Conservation (phyloP, 139 green algal species). For the Trebouxia sp. region DNA sequence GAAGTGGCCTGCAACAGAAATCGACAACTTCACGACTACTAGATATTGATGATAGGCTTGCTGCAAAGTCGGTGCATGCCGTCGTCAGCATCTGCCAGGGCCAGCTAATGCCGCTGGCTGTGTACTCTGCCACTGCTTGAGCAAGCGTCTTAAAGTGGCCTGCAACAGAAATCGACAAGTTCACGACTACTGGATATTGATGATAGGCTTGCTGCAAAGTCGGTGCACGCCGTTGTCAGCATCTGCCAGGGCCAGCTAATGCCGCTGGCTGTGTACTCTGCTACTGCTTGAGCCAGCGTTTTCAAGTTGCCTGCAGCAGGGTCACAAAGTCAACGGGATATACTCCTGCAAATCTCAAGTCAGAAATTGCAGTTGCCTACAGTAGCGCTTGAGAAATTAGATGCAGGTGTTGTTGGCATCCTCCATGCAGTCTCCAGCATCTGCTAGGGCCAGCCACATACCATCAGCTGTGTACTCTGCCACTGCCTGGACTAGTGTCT, state of each 20-base stretch:
- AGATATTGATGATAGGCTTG: too few relatives aligned
- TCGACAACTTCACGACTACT: too few relatives aligned
- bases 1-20: constrained; percentile 76
- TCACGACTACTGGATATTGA: too few relatives aligned
- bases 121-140: constrained; percentile 89
- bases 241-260: constrained; percentile 95
- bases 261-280: constrained; percentile 89
- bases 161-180: not conserved
- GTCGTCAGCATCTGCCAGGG: constrained; percentile 95
- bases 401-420: too few relatives aligned
- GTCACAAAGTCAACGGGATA: constrained; percentile 89
- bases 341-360: constrained; percentile 90
- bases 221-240: constrained; percentile 97
- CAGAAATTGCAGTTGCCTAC: constrained; percentile 94
- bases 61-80: constrained; percentile 98
- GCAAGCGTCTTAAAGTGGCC: constrained; percentile 93
- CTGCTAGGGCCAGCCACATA: constrained; percentile 91
- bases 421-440: constrained; percentile 95
- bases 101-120: constrained; percentile 91
- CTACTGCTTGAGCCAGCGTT: constrained; percentile 85
- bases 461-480: constrained; percentile 91
- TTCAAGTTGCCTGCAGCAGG: constrained; percentile 84
- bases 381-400: not conserved
- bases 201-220: constrained; percentile 99
- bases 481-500: constrained; percentile 87